phyloP scores from a whole-genome alignment of 2,329 filamentous ascomycete species.

The Colletotrichum higginsianum region DNA sequence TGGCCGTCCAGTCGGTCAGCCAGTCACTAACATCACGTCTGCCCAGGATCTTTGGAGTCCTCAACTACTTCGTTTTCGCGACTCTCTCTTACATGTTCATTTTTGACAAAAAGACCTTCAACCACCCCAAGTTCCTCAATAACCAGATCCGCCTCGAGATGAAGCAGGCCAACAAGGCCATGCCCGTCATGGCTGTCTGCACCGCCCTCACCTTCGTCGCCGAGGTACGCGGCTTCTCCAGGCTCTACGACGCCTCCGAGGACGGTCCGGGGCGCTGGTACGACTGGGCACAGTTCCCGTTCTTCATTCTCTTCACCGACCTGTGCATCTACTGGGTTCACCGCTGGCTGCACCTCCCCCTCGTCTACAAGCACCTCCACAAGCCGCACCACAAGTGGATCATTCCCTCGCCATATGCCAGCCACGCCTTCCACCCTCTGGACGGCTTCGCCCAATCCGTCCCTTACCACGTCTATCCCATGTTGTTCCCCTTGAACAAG shows the following conservation, averaged over 20 bases:
- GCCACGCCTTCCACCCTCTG: constrained; percentile 93
- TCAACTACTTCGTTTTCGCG: constrained; percentile 89
- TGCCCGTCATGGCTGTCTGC: constrained; percentile 87
- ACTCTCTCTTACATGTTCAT: constrained; percentile 88
- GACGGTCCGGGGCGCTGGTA: constrained; percentile 86
- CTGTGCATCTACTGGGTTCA: constrained; percentile 94
- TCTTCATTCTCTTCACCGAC: constrained; percentile 92
- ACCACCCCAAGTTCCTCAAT: constrained; percentile 95
- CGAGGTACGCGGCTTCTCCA: constrained; percentile 88
- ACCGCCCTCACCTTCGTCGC: constrained; percentile 86
- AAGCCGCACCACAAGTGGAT: constrained; percentile 99
- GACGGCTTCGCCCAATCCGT: constrained; percentile 91
- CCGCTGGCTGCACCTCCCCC: constrained; percentile 84
- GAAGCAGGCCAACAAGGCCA: constrained; percentile 79
- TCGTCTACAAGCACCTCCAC: constrained; percentile 89
- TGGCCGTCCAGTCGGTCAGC: background rate
- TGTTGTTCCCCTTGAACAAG: constrained; percentile 94
- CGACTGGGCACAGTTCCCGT: constrained; percentile 86
- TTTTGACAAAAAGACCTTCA: constrained; percentile 90
- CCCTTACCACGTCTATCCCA: constrained; percentile 94
- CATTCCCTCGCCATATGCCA: constrained; percentile 95
- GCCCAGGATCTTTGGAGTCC: constrained; percentile 84
- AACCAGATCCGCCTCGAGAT: constrained; percentile 93
- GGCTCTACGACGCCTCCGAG: constrained; percentile 85
- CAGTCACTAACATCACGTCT: constrained; percentile 17